These are phyloP conservation scores for Alternaria gansuensis DNA, from an alignment of 2,329 filamentous ascomycete species.

Conservation along the genomic window DNA sequence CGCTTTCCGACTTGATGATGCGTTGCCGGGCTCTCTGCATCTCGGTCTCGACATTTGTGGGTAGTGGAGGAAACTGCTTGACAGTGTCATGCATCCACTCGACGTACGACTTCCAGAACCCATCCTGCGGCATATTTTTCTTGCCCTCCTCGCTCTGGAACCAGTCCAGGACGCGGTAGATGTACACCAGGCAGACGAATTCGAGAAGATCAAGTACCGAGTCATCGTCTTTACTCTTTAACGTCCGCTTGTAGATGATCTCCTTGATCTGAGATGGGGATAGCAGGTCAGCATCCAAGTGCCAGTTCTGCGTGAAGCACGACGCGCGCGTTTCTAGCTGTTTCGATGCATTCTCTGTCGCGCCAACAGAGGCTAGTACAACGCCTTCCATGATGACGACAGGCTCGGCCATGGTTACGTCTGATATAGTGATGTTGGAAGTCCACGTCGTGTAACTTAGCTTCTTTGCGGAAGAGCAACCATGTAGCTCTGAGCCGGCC, in stretches of 20 bases:
- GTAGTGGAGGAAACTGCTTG: conserved; percentile 11
- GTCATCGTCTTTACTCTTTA: conserved; percentile 19
- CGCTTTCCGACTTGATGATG: conserved; percentile 13
- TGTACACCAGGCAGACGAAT: conserved; percentile 17
- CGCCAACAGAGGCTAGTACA: conserved; percentile 13
- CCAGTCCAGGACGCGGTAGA: conserved; percentile 14
- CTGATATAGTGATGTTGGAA: conserved; percentile 14
- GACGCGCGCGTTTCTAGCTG: conserved; percentile 15
- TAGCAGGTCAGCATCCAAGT: conserved; percentile 16
- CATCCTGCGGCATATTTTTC: conserved; percentile 10
- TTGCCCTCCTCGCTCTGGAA: conserved; percentile 16
- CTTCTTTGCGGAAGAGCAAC: conserved; percentile 17
- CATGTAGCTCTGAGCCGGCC: conserved; percentile 9
- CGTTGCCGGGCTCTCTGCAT: conserved; percentile 15
- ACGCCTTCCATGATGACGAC: conserved; percentile 15
- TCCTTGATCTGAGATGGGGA: conserved; percentile 12
- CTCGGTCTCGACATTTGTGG: conserved; percentile 10
- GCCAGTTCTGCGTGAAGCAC: conserved; percentile 18
- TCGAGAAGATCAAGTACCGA: conserved; percentile 17
- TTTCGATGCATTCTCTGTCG: conserved; percentile 3
- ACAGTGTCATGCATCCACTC: conserved; percentile 18
- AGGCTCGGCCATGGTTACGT: conserved; percentile 9
- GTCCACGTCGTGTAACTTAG: conserved; percentile 18
- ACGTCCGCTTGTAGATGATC: conserved; percentile 14
- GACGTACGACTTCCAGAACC: conserved; percentile 19